A percentile compares a stretch with the other conserved stretches of the same genome.
These are phyloP conservation scores for Amaranthus cruentus DNA, from an alignment of 148 eudicot genomes.

Conservation along the genomic window DNA sequence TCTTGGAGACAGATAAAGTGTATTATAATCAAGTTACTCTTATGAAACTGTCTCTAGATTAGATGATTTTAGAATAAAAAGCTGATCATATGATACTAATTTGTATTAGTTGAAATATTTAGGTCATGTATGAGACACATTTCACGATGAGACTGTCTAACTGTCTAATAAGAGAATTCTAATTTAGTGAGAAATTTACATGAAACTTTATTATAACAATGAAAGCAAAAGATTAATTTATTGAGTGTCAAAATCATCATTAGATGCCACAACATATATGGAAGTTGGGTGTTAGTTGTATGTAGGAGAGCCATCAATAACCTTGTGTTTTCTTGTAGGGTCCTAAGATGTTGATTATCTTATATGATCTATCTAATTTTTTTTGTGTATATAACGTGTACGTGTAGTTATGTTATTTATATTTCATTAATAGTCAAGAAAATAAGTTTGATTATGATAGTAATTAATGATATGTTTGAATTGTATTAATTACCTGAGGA, in stretches of 20 bases:
- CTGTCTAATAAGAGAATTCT: no score
- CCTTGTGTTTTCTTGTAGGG: constrained; percentile 20
- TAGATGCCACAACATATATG: constrained; percentile 4
- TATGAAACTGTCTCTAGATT: no score
- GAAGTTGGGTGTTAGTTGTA: constrained; percentile 18
- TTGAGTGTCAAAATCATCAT: constrained; percentile 18
- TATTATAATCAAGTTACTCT: no score
- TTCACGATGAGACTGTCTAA: no score
- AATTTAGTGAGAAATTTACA: constrained; percentile 13
- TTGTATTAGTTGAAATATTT: no score
- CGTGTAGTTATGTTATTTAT: constrained; percentile 7
- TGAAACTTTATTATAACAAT: neutral
- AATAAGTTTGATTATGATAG: neutral
- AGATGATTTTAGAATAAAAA: no score
- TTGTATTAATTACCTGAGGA: constrained; percentile 46
- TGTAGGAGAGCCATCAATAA: neutral
- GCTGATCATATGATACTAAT: no score
- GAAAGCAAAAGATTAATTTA: constrained; percentile 12
- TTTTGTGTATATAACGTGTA: constrained; percentile 12
- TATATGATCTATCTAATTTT: neutral
- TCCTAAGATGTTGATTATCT: neutral
- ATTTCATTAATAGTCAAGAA: neutral
- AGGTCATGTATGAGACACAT: no score
- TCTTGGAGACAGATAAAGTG: no score
- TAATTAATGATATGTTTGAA: neutral